phyloP scores from a whole-genome alignment of 2,329 filamentous ascomycete species.

The Periconia sp. region DNA sequence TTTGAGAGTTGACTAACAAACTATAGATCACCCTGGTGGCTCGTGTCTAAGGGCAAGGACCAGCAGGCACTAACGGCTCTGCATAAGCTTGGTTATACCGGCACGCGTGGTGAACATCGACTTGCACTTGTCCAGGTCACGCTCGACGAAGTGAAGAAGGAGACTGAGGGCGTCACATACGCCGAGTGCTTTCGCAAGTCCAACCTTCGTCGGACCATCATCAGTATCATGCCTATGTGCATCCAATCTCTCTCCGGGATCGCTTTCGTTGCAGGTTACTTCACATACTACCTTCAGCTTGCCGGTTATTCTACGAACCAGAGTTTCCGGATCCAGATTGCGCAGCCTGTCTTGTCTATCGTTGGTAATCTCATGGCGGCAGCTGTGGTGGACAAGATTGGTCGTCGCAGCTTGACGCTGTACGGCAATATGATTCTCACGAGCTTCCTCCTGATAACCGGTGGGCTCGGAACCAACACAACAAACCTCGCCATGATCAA shows the following conservation, averaged over 20 bases:
- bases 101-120: slow-evolving; percentile 19
- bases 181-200: slow-evolving; percentile 80
- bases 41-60: slow-evolving; percentile 66
- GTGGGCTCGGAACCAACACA: slow-evolving; percentile 29
- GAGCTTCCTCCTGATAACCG: slow-evolving; percentile 71
- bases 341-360: slow-evolving; percentile 61
- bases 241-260: slow-evolving; percentile 46
- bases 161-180: slow-evolving; percentile 69
- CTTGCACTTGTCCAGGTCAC: slow-evolving; percentile 35
- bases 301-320: slow-evolving; percentile 46
- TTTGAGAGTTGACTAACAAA: no score
- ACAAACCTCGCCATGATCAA: slow-evolving; percentile 61
- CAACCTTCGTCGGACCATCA: slow-evolving; percentile 77
- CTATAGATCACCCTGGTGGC: slow-evolving; percentile 71
- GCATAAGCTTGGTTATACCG: slow-evolving; percentile 23
- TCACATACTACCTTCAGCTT: slow-evolving; percentile 52
- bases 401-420: slow-evolving; percentile 75
- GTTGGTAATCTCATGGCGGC: slow-evolving; percentile 74
- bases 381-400: slow-evolving; percentile 76
- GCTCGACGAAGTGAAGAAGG: slow-evolving; percentile 39
- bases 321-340: slow-evolving; percentile 53
- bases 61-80: slow-evolving; percentile 59
- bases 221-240: slow-evolving; percentile 56
- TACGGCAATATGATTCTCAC: slow-evolving; percentile 64
- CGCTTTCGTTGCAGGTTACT: slow-evolving; percentile 34